These are phyloP conservation scores for Corynascus novoguineensis DNA, from an alignment of 495 filamentous ascomycete species.

Conservation along the genomic window DNA sequence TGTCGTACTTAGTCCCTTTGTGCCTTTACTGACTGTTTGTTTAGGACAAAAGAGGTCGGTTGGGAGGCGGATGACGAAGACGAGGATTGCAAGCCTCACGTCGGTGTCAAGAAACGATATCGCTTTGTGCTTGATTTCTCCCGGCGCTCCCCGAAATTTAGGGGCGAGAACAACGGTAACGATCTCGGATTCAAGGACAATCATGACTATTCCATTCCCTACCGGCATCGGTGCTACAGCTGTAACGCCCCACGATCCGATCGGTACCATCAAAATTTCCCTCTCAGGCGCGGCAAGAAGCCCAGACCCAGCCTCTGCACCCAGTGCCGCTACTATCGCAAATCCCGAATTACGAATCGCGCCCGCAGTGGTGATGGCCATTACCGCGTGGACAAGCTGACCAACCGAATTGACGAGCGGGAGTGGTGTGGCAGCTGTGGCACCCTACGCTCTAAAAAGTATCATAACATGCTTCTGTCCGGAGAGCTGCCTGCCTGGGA, in stretches of 20 bases:
- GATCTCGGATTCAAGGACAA: no score
- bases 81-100: neutral
- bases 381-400: neutral
- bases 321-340: slow-evolving; percentile 16
- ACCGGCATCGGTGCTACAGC: slow-evolving; percentile 19
- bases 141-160: neutral
- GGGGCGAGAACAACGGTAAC: neutral
- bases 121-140: slow-evolving; percentile 8
- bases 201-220: no score
- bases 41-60: slow-evolving; percentile 10
- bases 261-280: slow-evolving; percentile 24
- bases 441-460: slow-evolving; percentile 8
- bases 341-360: neutral
- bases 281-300: neutral
- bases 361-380: neutral
- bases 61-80: neutral
- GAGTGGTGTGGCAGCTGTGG: slow-evolving; percentile 18
- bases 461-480: slow-evolving; percentile 1
- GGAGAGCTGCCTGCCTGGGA: neutral
- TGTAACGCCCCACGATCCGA: slow-evolving; percentile 28
- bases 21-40: neutral
- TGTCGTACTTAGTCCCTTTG: neutral
- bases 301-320: slow-evolving; percentile 26
- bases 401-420: slow-evolving; percentile 2
- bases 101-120: neutral